Percentiles rank a stretch among this genome's conserved stretches.
These are phyloP conservation scores for Candida buenavistaensis DNA, from an alignment of 1,139 yeast genomes.

Conservation along the genomic window DNA sequence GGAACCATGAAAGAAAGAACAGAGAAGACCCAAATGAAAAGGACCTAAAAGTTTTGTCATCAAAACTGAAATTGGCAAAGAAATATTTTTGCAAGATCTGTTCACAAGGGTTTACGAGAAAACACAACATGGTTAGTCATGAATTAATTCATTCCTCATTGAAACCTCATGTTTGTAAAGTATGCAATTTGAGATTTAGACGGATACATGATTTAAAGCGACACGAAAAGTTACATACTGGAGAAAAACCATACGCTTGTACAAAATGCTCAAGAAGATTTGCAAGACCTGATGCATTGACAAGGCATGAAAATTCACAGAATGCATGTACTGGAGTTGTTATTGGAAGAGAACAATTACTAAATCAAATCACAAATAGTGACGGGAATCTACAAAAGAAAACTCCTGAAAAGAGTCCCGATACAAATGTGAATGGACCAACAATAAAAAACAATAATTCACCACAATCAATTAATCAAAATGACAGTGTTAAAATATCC, in stretches of 20 bases:
- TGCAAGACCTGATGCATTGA: constrained; percentile 77
- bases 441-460: too few relatives aligned
- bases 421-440: too few relatives aligned
- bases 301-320: constrained; percentile 56
- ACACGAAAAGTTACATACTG: constrained; percentile 74
- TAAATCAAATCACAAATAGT: too few relatives aligned
- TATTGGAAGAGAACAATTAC: not conserved
- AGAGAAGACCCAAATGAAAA: too few relatives aligned
- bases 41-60: not conserved
- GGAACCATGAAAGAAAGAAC: too few relatives aligned
- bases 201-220: constrained; percentile 76
- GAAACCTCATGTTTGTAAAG: constrained; percentile 67
- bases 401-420: too few relatives aligned
- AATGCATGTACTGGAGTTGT: constrained; percentile 36
- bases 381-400: too few relatives aligned
- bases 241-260: constrained; percentile 70
- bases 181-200: constrained; percentile 64
- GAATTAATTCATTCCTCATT: constrained; percentile 65
- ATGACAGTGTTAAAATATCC: too few relatives aligned
- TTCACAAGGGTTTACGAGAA: constrained; percentile 62
- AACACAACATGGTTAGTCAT: constrained; percentile 75
- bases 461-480: not conserved
- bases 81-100: constrained; percentile 59
- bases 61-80: constrained; percentile 16
- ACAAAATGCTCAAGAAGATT: constrained; percentile 62